A percentile compares a stretch with the other conserved stretches of the same genome.
Conservation (phyloP, 176 grass and related monocot species). For the Oryza glaberrima region DNA sequence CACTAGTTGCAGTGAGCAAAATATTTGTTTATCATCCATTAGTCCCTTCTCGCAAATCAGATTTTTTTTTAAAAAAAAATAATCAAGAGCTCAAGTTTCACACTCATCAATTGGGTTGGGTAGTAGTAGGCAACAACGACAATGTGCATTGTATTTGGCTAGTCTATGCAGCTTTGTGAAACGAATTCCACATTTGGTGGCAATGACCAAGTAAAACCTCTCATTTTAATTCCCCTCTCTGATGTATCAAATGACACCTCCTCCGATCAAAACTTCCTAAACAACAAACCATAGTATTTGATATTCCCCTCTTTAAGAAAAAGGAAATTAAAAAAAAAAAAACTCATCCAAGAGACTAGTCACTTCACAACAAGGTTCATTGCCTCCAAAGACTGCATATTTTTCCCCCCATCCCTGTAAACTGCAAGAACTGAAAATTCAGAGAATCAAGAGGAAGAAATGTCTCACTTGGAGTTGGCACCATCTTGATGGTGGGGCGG, state of each 20-base stretch:
- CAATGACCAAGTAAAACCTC: neutral
- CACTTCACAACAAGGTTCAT: neutral
- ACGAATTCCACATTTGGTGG: neutral
- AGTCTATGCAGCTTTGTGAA: neutral
- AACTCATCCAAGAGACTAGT: neutral
- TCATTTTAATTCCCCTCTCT: neutral
- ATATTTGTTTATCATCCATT: neutral
- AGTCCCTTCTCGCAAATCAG: neutral
- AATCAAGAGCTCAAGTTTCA: neutral
- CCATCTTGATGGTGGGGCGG: conserved; percentile 61
- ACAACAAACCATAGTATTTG: neutral
- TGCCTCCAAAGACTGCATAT: neutral
- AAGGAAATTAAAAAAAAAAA: neutral
- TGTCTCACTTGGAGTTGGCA: conserved; percentile 85
- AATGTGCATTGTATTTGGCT: neutral
- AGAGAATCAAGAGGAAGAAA: neutral
- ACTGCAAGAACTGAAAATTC: conserved; percentile 1
- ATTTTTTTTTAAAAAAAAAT: neutral
- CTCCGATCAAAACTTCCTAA: neutral
- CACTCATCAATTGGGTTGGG: neutral
- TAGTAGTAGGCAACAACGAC: neutral
- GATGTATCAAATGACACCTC: neutral
- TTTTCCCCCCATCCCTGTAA: neutral
- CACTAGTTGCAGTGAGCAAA: neutral
- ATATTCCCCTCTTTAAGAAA: neutral